Base-by-base conservation (phyloP, 2,329 filamentous ascomycete genomes). In the Penicillium sp. region DNA sequence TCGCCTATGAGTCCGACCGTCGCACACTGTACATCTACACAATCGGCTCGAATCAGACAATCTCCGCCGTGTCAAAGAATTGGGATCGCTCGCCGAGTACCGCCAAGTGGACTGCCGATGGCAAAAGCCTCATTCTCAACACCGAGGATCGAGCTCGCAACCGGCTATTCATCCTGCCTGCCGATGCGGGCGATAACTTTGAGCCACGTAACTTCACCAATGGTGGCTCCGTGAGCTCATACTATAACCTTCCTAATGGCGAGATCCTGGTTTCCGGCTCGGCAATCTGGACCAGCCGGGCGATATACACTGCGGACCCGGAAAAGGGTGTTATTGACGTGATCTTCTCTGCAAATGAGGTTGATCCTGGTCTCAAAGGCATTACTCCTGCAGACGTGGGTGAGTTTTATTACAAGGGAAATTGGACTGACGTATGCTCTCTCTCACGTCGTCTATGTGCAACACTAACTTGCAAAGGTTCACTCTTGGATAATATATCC, bases 1-100 rank as follows among this genome's bases (percentile, higher is more conserved):
- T 81, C 44, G 82, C 86, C 51, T 95, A 95, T 66, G 90, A 96
- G 69, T 81, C 86, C 13, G 89, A 95, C 72, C 87, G 87, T 67
- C 71, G 71, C 39, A 69, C 70, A 3, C 62, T 77, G 40, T 78
- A 77, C 52, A 62, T 75, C 37, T 67, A 72, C 39, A 63, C 64
- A 12, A 50, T 72, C 43, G 61, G 62, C 49, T 62, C 63, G 2
- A 55, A 67, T 44, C 54, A 65, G 48, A 68, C 65, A 43, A 61
- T 80, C 44, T 64, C 61, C 2, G 56, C 62, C 20, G 52, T 75
- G 6, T 70, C 71, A 3, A 65, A 59, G 35, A 53, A 69, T 42
- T 76, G 80, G 80, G 78, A 82, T 52, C 68, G 75, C 10, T 81
- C 78, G 51, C 79, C 80, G 0, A 67, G 68, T 46, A 65, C 70